phyloP scores from a whole-genome alignment of 2,329 filamentous ascomycete genomes.

The Zymoseptoria pseudotritici region DNA sequence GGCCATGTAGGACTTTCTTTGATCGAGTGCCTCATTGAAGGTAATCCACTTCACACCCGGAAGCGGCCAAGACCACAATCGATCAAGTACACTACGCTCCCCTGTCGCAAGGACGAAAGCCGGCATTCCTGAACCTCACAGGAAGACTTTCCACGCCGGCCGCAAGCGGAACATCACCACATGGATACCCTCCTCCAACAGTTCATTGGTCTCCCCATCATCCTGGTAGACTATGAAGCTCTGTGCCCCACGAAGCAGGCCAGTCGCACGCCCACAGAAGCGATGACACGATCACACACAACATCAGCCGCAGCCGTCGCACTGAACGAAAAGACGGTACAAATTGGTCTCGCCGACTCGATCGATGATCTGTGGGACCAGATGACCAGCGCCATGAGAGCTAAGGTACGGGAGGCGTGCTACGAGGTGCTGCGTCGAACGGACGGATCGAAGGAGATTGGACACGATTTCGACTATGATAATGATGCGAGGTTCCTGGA shows the following conservation, averaged over 20 bases:
- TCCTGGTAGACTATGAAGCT: constrained; percentile 20
- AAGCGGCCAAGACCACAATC: not conserved
- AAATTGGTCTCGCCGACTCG: constrained; percentile 9
- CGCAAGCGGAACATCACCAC: not conserved
- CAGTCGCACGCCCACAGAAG: not conserved
- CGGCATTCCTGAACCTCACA: not conserved
- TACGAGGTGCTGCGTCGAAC: constrained; percentile 23
- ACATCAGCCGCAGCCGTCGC: not conserved
- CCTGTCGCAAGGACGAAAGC: not conserved
- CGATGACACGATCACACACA: not conserved
- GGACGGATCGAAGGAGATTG: constrained; percentile 13
- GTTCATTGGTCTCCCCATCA: constrained; percentile 21
- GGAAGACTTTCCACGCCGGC: not conserved
- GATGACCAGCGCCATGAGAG: constrained; percentile 19
- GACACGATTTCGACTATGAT: constrained; percentile 17
- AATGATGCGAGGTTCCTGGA: constrained; percentile 27
- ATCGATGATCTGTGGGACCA: constrained; percentile 14
- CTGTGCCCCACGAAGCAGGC: constrained; percentile 1
- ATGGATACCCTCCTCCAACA: constrained; percentile 13
- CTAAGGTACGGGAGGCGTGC: constrained; percentile 22
- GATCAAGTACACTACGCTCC: not conserved
- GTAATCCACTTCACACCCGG: not conserved
- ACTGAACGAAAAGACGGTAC: not conserved
- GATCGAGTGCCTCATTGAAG: not conserved
- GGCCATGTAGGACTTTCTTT: not conserved